Evolutionary conservation across 2,329 filamentous ascomycete genomes (phyloP), one percentile per base, ranked within the genome.

Genomic region (Colletotrichum coccodes): DNA sequence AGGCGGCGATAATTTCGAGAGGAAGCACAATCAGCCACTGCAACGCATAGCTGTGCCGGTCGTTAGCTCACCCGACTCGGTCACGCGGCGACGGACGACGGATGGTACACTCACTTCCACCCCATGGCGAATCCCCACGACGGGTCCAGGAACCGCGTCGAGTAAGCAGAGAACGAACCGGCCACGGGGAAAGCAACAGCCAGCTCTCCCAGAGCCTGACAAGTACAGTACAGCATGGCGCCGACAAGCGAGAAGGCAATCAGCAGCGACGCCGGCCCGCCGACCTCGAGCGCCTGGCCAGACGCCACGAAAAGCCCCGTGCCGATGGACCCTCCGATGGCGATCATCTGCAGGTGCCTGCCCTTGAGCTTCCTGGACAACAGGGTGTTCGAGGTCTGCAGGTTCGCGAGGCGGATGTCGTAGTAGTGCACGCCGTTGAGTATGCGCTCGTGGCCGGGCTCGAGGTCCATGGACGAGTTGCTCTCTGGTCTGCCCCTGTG

Each of bases 51-150:
- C 91, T 93, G 74, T 57, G 46, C 5, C 18, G 4, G 6, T 36
- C 8, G 59, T 70, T 23, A 70, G 68, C 44, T 9, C 3, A 23
- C 26, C 28, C 3, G 6, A 9, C 30, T 38, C 11, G 28, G 3
- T 23, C 23, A 21, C 26, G 54, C 40, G 28, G n/a, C 8, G 18
- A 32, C 11, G 38, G 9, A 11, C 21, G 16, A 2, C 3, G 18
- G 23, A 46, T 7, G 12, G 26, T 12, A 47, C 21, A 85, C 89
- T 79, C 79, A 93, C 86, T 97, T 97, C 94, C 94, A 97, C 18
- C 94, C 94, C 93, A 97, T 97, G 53, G 94, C 93, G 76, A 97
- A 97, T 0, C 94, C 94, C 94, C 94, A 97, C 0, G 95, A 95
- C 1, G 95, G 95, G 76, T 98, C 94, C 21, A 98, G 81, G 75